A percentile compares a stretch with the other conserved stretches of the same genome.
Evolutionary conservation across 345 rosid genomes (phyloP).

Genomic region (Eucalyptus sp.): DNA sequence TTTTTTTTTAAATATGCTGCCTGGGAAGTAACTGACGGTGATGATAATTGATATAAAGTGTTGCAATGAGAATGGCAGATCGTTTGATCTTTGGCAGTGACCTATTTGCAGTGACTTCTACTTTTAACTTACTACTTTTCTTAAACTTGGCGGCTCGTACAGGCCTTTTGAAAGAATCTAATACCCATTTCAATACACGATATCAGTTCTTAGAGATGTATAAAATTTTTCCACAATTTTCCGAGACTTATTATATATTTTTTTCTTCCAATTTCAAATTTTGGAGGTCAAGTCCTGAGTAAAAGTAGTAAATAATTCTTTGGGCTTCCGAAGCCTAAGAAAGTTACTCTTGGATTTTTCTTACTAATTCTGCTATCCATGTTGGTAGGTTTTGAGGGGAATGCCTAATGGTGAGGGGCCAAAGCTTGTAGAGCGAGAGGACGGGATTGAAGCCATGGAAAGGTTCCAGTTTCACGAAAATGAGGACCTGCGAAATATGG

Average conservation of each 20-base stretch:
- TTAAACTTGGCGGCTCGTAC: neutral
- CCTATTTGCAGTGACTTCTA: neutral
- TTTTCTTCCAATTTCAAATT: neutral
- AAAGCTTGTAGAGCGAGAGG: conserved; percentile 81
- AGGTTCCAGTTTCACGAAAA: conserved; percentile 94
- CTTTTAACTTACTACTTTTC: neutral
- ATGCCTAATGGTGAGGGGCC: conserved; percentile 86
- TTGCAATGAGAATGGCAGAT: neutral
- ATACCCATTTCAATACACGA: neutral
- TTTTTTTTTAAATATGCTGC: neutral
- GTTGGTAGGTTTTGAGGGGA: conserved; percentile 71
- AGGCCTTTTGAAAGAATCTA: neutral
- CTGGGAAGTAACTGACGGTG: neutral
- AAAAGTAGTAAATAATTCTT: neutral
- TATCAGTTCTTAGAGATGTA: neutral
- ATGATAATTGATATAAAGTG: neutral
- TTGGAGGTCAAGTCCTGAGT: neutral
- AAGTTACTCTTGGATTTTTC: neutral
- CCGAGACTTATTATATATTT: neutral
- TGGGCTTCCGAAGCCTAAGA: neutral
- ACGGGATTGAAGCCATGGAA: conserved; percentile 98
- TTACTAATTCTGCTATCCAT: neutral
- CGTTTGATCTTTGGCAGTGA: neutral
- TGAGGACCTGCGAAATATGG: conserved; percentile 89
- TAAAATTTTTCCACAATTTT: neutral